Percentiles rank a stretch among this genome's conserved stretches.
phyloP scores from a whole-genome alignment of 352 stramenopile genomes.

The Phytophthora sp. region DNA sequence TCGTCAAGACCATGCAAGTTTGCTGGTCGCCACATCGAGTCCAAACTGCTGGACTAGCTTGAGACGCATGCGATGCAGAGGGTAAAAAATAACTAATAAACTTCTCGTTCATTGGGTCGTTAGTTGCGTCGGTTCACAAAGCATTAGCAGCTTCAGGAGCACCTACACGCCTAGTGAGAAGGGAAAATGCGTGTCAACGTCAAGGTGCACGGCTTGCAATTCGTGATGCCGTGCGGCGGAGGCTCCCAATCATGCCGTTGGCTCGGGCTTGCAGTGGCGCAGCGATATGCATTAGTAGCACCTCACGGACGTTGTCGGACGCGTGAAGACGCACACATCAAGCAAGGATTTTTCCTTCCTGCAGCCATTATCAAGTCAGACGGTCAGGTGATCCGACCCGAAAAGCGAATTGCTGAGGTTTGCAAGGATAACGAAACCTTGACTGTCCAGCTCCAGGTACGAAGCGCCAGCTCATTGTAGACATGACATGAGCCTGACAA shows the following conservation, averaged over 20 bases:
- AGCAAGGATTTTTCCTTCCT: constrained; percentile 84
- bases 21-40: constrained; percentile 73
- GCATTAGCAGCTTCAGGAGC: neutral
- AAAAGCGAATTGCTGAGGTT: constrained; percentile 60
- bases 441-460: constrained; percentile 70
- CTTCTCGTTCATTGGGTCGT: neutral
- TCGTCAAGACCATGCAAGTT: constrained; percentile 84
- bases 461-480: neutral
- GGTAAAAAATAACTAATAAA: constrained; percentile 28
- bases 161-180: no score
- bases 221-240: constrained; percentile 80
- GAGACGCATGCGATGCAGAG: constrained; percentile 9
- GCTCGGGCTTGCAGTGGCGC: constrained; percentile 80
- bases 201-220: constrained; percentile 72
- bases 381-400: constrained; percentile 51
- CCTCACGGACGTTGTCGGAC: constrained; percentile 77
- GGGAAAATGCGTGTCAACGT: constrained; percentile 65
- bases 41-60: constrained; percentile 59
- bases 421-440: constrained; percentile 81
- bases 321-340: constrained; percentile 75
- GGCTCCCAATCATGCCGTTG: constrained; percentile 81
- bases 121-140: constrained; percentile 21
- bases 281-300: constrained; percentile 71
- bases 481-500: no score
- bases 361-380: constrained; percentile 52